A percentile compares a stretch with the other conserved stretches of the same genome.
These are phyloP conservation scores for Schizosaccharomyces cryophilus DNA, from an alignment of 805 yeast genomes.

Conservation along the genomic window DNA sequence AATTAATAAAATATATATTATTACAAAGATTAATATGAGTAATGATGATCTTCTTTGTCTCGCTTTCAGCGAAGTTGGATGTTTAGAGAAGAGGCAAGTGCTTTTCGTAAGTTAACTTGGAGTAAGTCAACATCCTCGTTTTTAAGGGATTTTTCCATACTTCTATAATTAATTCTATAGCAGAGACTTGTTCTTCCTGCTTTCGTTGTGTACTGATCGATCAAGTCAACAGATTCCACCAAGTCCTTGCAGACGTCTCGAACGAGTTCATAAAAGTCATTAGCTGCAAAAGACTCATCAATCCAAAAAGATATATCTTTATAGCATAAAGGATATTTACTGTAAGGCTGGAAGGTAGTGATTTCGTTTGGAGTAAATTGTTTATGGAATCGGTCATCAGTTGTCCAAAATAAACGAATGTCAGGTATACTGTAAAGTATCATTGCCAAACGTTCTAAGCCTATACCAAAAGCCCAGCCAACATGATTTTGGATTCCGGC, in stretches of 20 bases:
- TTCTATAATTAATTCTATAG: constrained; percentile 75
- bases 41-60: not conserved
- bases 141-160: constrained; percentile 80
- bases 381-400: constrained; percentile 44
- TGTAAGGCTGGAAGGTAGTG: constrained; percentile 58
- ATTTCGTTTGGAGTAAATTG: constrained; percentile 52
- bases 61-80: not conserved
- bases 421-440: constrained; percentile 84
- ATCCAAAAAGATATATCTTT: constrained; percentile 90
- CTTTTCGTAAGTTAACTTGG: constrained; percentile 29
- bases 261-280: constrained; percentile 84
- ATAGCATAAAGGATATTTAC: constrained; percentile 66
- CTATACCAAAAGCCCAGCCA: constrained; percentile 97
- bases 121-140: constrained; percentile 59
- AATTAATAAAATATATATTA: no score
- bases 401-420: constrained; percentile 77
- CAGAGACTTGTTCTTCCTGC: constrained; percentile 56
- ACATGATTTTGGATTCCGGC: constrained; percentile 39
- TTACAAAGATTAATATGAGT: not conserved
- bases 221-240: constrained; percentile 56
- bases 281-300: constrained; percentile 41
- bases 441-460: constrained; percentile 90
- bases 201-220: constrained; percentile 68
- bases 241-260: constrained; percentile 61
- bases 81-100: not conserved